These are phyloP conservation scores for Fusarium sp. DNA, from an alignment of 2,329 filamentous ascomycete species.

Conservation along the genomic window DNA sequence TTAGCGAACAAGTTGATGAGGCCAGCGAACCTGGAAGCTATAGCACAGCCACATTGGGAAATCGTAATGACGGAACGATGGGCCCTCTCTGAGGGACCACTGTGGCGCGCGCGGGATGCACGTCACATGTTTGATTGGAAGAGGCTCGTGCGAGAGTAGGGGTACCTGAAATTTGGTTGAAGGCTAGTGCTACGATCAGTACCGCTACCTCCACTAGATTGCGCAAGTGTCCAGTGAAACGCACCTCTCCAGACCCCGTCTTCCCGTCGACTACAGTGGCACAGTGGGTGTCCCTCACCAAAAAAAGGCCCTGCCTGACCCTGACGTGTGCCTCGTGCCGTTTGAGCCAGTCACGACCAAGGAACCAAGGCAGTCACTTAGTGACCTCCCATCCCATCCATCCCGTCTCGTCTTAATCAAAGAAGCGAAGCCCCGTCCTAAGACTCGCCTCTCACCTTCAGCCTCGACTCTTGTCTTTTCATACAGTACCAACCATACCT, in stretches of 20 bases:
- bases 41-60: conserved; percentile 42
- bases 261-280: conserved; percentile 31
- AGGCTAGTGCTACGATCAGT: neutral
- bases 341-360: conserved; percentile 37
- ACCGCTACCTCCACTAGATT: conserved; percentile 1
- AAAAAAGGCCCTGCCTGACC: conserved; percentile 41
- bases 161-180: neutral
- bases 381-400: conserved; percentile 30
- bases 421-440: conserved; percentile 38
- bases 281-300: conserved; percentile 33
- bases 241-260: conserved; percentile 28
- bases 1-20: conserved; percentile 40
- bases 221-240: conserved; percentile 14
- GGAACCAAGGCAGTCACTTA: conserved; percentile 40
- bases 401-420: conserved; percentile 37
- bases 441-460: conserved; percentile 40
- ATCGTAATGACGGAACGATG: conserved; percentile 23
- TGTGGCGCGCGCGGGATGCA: conserved; percentile 27
- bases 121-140: conserved; percentile 31
- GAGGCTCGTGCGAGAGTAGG: conserved; percentile 17
- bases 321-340: conserved; percentile 43
- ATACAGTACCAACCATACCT: conserved; percentile 5
- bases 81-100: neutral
- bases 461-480: conserved; percentile 35
- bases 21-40: conserved; percentile 48